Conservation (phyloP, 1,139 yeast species). For the Wickerhamomyces sp. region DNA sequence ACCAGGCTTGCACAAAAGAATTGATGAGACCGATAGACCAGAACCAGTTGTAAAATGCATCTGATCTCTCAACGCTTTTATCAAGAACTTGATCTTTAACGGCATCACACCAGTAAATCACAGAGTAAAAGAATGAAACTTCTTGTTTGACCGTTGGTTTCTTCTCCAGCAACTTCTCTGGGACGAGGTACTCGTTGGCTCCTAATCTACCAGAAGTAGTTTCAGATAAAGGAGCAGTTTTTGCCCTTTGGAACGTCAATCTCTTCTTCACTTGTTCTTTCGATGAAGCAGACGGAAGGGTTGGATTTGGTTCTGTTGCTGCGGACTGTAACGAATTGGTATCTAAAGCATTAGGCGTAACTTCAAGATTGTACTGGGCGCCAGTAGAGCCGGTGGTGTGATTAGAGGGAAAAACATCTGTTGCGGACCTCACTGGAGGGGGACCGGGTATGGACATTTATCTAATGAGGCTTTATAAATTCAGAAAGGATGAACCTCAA, state of each 20-base stretch:
- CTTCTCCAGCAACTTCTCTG: conserved; percentile 8
- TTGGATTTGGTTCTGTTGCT: not conserved
- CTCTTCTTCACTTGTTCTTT: not conserved
- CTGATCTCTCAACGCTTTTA: conserved; percentile 14
- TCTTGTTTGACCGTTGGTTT: conserved; percentile 19
- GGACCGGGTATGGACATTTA: too few species aligned
- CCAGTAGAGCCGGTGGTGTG: too few species aligned
- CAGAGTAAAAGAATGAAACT: conserved; percentile 17
- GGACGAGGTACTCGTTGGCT: conserved; percentile 11
- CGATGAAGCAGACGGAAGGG: not conserved
- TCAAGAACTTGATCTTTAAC: conserved; percentile 16
- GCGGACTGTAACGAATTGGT: too few species aligned
- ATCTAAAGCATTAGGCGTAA: too few species aligned
- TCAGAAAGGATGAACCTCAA: too few species aligned
- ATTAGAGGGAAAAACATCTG: too few species aligned
- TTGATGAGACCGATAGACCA: conserved; percentile 9
- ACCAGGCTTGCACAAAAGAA: conserved; percentile 5
- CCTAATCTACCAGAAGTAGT: not conserved
- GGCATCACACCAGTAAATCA: conserved; percentile 13
- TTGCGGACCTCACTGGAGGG: too few species aligned
- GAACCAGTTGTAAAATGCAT: conserved; percentile 11
- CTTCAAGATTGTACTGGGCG: too few species aligned
- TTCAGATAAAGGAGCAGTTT: conserved; percentile 10
- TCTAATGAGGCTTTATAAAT: too few species aligned
- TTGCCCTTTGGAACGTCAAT: conserved; percentile 9